Base-by-base conservation (phyloP, 148 eudicot species). In the Vaccinium corymbosum region DNA sequence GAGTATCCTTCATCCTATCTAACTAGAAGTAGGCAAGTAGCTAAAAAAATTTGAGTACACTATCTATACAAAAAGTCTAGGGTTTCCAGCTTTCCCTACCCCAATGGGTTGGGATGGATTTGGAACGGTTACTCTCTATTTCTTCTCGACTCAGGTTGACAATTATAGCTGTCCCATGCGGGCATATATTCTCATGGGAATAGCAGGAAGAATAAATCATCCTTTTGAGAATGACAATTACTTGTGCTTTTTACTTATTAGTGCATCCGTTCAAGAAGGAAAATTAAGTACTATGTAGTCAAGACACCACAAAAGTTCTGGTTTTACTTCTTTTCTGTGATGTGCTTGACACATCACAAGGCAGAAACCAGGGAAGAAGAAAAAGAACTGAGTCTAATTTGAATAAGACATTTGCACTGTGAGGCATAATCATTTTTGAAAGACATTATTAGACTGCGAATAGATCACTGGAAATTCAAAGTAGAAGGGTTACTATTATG, bases 1-100 rank as follows among this genome's bases (percentile, higher is more conserved):
- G 74, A 62, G 74, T 25, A 79, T 49, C 38, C 51, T 61, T 49
- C 59, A 79, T 55, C 48, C 66, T 25, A 81, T 66, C 55, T 15
- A 62, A 80, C 51, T n/a, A 62, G 35, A 80, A 61, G 82, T 15
- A 20, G 25, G 68, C 68, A 62, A n/a, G 68, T 2, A 10, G 7
- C 16, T 12, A 66, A 25, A 0, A 10, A 22, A 66, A 11, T 3
- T 22, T 25, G 38, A 66, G 72, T 12, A 12, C 27, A 22, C 72
- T 27, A 66, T 11, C 80, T 14, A 4, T 19, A 77, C 14, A 77
- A 38, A 38, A 25, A 14, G 12, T 79, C 27, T 29, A 78, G 25
- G 48, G 17, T 1, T 79, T 79, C 17, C 68, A 15, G 25, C 56
- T 79, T 78, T 78, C 10, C 80, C 25, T 22, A 22, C 20, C 17